Base-by-base conservation (phyloP, 73 alveolate species). In the Blepharisma japonicum region DNA sequence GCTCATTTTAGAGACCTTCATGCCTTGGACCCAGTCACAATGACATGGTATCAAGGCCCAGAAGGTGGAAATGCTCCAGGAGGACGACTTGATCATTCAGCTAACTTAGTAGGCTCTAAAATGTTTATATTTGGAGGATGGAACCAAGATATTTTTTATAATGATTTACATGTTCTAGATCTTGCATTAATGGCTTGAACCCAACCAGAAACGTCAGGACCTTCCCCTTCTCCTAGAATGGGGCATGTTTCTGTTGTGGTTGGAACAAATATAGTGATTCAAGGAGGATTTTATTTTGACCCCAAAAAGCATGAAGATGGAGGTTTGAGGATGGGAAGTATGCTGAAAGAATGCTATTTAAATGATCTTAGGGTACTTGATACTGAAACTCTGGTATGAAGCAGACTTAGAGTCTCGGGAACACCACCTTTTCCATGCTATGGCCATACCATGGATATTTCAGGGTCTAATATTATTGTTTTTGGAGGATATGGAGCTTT, bases 161-260 rank as follows among this genome's bases (percentile, higher is more conserved):
- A 95, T 86, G 99, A 97, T 86, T 97, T 97, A 32, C 86, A 87
- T 78, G 95, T 92, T 32, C 93, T 95, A 25, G 99, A 97, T 71
- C 88, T 97, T 25, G 99, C 94, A 71, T 93, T 92, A 68, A 95
- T 96, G 97, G 99, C 99, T 7, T 97, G 99, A 98, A 90, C 97
- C 55, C 86, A 91, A 79, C 98, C 98, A n/a, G 89, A 88, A 23
- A 81, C 56, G 7, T 56, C 50, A 55, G 99, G 99, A 6, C 98
- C 98, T 54, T 94, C 98, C 55, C 99, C 99, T 0, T 84, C 91
- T 42, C 98, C 99, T 3, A 83, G 99, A 77, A 91, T 93, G 85
- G 99, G 99, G 4, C 99, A 97, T 77, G 95, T 97, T 50, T 90
- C 98, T 32, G 89, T 95, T 47, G 88, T 94, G 45, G 98, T 96